A percentile compares a stretch with the other conserved stretches of the same genome.
These are phyloP conservation scores for Talaromyces funiculosus DNA, from an alignment of 2,329 filamentous ascomycete species.

Conservation along the genomic window DNA sequence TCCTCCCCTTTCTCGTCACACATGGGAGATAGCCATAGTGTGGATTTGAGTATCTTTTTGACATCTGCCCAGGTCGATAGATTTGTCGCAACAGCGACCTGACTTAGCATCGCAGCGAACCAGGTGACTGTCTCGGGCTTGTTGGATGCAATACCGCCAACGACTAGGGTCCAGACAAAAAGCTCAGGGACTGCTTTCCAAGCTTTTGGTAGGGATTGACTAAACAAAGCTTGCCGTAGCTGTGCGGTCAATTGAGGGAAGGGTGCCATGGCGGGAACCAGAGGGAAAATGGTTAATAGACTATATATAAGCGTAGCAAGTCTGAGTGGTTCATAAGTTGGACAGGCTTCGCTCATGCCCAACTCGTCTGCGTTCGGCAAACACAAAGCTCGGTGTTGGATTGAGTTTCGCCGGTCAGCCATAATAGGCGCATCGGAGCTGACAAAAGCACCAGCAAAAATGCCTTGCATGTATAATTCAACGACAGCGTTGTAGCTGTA, in stretches of 20 bases:
- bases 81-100: constrained; percentile 15
- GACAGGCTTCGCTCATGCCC: constrained; percentile 5
- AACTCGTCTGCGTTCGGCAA: constrained; percentile 15
- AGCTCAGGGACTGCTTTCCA: constrained; percentile 17
- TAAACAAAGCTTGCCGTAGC: constrained; percentile 16
- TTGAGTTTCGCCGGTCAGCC: constrained; percentile 21
- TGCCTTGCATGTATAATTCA: constrained; percentile 18
- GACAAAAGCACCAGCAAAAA: constrained; percentile 14
- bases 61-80: constrained; percentile 18
- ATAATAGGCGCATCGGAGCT: constrained; percentile 15
- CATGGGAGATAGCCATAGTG: constrained; percentile 20
- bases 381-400: constrained; percentile 22
- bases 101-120: constrained; percentile 17
- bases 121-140: constrained; percentile 18
- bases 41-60: constrained; percentile 17
- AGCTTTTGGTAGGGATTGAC: constrained; percentile 12
- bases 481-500: constrained; percentile 21
- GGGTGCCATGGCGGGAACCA: constrained; percentile 20
- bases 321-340: constrained; percentile 18
- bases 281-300: constrained; percentile 20
- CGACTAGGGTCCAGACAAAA: constrained; percentile 19
- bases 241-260: constrained; percentile 18
- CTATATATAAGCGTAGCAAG: constrained; percentile 21
- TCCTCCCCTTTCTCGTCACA: constrained; percentile 21
- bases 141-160: constrained; percentile 20